Base-by-base conservation (phyloP, 495 filamentous ascomycete species). In the Xylaria intraflava region DNA sequence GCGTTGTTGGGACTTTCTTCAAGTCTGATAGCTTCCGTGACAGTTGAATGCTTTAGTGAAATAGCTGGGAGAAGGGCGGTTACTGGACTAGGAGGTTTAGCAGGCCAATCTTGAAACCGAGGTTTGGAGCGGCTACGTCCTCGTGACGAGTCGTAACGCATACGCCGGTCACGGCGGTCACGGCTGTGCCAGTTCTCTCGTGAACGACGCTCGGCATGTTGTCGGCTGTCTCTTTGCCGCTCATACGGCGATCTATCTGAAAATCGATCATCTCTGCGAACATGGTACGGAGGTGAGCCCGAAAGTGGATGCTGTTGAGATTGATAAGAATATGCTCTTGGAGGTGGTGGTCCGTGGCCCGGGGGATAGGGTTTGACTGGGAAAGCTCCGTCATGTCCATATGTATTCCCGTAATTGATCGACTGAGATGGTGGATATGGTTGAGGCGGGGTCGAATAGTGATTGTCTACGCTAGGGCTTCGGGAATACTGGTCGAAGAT, bases 141-240 rank as follows among this genome's bases (percentile, higher is more conserved):
- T 22, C 23, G 24, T 1, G 44, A 26, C 23, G 52, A 55, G 45
- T 58, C 58, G 11, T 51, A 44, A 11, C 56, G 55, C 11, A 47
- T 47, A 44, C 59, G 51, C 7, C 54, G 59, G 12, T 58, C 55
- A 30, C 43, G 33, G 33, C 58, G 62, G 24, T 65, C 65, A 30
- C 57, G 54, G n/a, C 41, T 61, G 11, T 49, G 59, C 26, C 56
- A 10, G 17, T 31, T 35, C 4, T 49, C 44, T 2, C 30, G 16
- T 3, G 36, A 40, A 39, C 43, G 56, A 27, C 17, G 52, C 30
- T 38, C 52, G 11, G 14, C 6, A 35, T 33, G 22, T 16, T 54
- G 43, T 17, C 31, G 36, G 14, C 17, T 17, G 26, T 33, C 45
- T 19, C 39, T 24, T 31, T 53, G 55, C 33, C 54, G 40, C 39